phyloP scores from a whole-genome alignment of 2,329 filamentous ascomycete genomes.

The Sporothrix pallida region DNA sequence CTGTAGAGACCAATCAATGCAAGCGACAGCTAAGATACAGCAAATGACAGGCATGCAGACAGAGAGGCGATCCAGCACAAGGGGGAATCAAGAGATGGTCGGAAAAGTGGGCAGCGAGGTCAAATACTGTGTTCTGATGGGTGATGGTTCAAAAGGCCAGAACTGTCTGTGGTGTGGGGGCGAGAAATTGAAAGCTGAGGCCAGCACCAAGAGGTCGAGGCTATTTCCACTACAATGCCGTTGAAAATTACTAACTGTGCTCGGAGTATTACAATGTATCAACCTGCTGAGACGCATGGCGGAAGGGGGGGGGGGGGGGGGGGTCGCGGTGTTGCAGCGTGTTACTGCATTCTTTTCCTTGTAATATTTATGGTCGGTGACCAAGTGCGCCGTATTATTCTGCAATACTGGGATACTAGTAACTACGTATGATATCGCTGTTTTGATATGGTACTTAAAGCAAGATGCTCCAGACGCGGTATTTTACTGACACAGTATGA shows the following conservation, averaged over 20 bases:
- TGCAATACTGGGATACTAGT: background rate
- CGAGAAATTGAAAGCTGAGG: background rate
- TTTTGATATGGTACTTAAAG: no score
- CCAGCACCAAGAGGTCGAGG: constrained; percentile 14
- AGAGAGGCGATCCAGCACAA: no score
- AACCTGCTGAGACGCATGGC: no score
- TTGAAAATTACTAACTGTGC: no score
- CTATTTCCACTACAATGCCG: constrained; percentile 31
- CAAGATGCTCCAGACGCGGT: background rate
- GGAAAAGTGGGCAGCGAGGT: constrained; percentile 31
- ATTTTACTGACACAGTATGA: no score
- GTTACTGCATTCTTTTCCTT: no score
- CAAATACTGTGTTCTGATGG: background rate
- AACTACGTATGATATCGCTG: background rate
- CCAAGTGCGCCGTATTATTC: no score
- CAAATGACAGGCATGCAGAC: background rate
- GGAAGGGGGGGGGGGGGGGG: no score
- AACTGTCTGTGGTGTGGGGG: constrained; percentile 18
- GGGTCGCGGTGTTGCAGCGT: no score
- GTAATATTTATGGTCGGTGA: no score
- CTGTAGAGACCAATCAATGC: constrained; percentile 27
- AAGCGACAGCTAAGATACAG: background rate
- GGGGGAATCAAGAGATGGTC: background rate
- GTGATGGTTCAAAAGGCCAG: background rate
- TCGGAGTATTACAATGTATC: no score